Evolutionary conservation across 2,329 filamentous ascomycete species (phyloP), one percentile per base, ranked within the genome.

Genomic region (Fusarium beomiforme): DNA sequence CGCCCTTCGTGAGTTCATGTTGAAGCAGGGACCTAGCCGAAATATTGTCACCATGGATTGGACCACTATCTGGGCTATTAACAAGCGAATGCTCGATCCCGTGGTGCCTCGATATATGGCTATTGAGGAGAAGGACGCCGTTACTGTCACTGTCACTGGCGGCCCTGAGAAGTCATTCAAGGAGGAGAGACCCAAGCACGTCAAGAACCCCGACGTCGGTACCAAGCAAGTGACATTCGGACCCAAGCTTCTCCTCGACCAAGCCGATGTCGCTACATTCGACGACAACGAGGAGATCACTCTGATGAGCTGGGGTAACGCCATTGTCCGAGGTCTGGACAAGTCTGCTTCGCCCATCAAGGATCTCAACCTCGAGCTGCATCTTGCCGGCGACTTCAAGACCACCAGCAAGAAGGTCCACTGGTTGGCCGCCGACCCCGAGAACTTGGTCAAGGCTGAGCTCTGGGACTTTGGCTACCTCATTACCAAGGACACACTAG

Each of bases 391-490:
- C 60, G 95, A 98, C 80, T 93, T 98, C 81, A 97, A 97, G 86
- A 92, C 93, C 78, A 98, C 95, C 0, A 91, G 94, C 78, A 98
- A 98, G 89, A 98, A 98, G 87, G 90, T 98, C 39, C 98, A 95
- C 2, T 98, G 95, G 95, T 85, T 98, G 50, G 91, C 93, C 3
- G 88, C 87, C 1, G 89, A 93, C 73, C 89, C 88, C 46, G 92
- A 95, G 83, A 88, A 92, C 64, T 87, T 97, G 1, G 86, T 97
- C 17, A 90, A 91, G 11, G 91, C 96, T 24, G 93, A 97, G 81
- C 87, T 97, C 14, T 95, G 95, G 83, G 94, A 98, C 75, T 98
- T 98, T 80, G 95, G 97, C 83, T 95, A 97, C 83, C 88, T 98
- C 51, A 92, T 98, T 78, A 97, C 92, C 66, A 98, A 98, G 87